Evolutionary conservation across 495 filamentous ascomycete species (phyloP), one percentile per base, ranked within the genome.

Genomic region (Aspergillus ellipticus): DNA sequence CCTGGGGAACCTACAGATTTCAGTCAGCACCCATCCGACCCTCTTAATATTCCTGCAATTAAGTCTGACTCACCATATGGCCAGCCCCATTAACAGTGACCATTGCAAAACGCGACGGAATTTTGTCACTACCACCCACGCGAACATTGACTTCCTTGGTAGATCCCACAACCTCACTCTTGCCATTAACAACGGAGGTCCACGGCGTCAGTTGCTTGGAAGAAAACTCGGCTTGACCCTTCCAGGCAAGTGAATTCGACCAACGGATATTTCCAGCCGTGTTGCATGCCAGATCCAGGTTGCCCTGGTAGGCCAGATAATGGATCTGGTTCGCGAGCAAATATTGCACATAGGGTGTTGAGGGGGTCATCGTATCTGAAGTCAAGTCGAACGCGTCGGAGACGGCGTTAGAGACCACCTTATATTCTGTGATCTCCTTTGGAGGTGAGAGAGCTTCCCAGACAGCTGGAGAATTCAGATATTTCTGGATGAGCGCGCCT

Each of bases 231-330:
- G 65, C 55, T 55, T 79, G 74, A 13, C 75, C 75, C 28, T 74
- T 76, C 75, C 75, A 79, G 8, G 51, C 20, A 47, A 79, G 59
- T 35, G 62, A 67, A 42, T 66, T 62, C 6, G 73, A 65, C 75
- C 75, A 77, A 0, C 69, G 61, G 0, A 70, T 53, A 48, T 68
- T 73, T 24, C 76, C 76, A 3, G 74, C 74, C 2, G 76, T 77
- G 49, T 79, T 79, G 45, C 76, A 79, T 2, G 66, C 67, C 13
- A 79, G 56, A 54, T 79, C 76, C 2, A 79, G 63, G 49, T 77
- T 79, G 0, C 76, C 74, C 58, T 77, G 72, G 51, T 79, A 79
- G 16, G 70, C 69, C n/a, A 79, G 53, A 35, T 68, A 67, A 51
- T 77, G 58, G 1, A 79, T 64, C 6, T 64, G 57, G 46, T 65